Conservation (phyloP, 208 protist species). For the Leishmania amazonensis region DNA sequence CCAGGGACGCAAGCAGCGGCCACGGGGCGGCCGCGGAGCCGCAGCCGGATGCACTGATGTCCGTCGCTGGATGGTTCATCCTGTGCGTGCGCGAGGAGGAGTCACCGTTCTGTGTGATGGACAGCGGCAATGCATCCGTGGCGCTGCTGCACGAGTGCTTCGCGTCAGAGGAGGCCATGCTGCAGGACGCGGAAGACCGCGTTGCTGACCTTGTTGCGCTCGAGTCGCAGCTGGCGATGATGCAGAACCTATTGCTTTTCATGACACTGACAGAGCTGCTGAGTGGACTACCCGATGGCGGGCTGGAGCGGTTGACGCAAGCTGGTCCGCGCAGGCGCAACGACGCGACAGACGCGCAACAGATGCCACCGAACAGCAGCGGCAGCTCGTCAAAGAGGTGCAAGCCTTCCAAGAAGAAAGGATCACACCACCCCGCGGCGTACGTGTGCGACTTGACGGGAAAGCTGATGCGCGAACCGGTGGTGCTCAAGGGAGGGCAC, state of each 20-base stretch:
- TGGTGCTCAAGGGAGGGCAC: slow-evolving; percentile 76
- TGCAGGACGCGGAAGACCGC: slow-evolving; percentile 51
- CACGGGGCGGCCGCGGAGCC: neutral
- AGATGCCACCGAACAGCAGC: neutral
- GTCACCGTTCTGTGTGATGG: slow-evolving; percentile 55
- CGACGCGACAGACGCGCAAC: neutral
- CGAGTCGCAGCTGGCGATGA: slow-evolving; percentile 68
- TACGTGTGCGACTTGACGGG: slow-evolving; percentile 86
- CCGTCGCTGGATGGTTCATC: slow-evolving; percentile 63
- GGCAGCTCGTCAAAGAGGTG: neutral
- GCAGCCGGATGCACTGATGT: slow-evolving; percentile 43
- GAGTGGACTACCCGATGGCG: slow-evolving; percentile 25
- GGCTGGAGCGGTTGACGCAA: slow-evolving; percentile 19
- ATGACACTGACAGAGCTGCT: slow-evolving; percentile 77
- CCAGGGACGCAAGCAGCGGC: neutral
- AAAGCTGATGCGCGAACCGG: slow-evolving; percentile 90
- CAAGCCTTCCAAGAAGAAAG: slow-evolving; percentile 37
- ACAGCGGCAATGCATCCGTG: slow-evolving; percentile 56
- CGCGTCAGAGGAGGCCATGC: slow-evolving; percentile 45
- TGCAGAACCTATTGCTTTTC: slow-evolving; percentile 50
- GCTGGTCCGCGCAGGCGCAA: neutral
- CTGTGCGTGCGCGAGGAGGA: slow-evolving; percentile 74
- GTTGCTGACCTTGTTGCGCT: slow-evolving; percentile 55
- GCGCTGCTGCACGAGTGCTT: slow-evolving; percentile 56
- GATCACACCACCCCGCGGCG: slow-evolving; percentile 53